These are phyloP conservation scores for Ganoderma meredithae DNA, from an alignment of 1,284 basidiomycete genomes.

Conservation along the genomic window DNA sequence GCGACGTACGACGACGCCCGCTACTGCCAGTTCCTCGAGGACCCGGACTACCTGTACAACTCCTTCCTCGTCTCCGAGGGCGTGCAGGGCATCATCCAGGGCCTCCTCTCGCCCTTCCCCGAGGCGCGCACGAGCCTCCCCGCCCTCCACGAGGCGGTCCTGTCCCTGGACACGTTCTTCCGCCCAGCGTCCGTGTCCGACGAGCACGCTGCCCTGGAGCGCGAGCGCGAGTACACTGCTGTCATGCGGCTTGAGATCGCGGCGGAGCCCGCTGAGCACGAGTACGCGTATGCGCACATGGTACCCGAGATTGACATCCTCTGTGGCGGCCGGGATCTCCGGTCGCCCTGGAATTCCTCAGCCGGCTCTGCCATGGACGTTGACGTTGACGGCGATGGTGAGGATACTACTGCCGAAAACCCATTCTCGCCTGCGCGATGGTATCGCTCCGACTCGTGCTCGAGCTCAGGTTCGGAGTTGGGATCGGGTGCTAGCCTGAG, in stretches of 20 bases:
- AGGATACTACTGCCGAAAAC: too few relatives aligned
- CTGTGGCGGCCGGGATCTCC: neutral
- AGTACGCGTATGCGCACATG: neutral
- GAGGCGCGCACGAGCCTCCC: conserved; percentile 59
- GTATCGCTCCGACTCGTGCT: too few relatives aligned
- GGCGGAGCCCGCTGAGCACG: neutral
- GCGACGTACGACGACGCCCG: conserved; percentile 76
- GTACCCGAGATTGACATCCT: neutral
- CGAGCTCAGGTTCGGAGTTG: too few relatives aligned
- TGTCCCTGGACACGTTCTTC: conserved; percentile 30
- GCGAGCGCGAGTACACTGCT: neutral
- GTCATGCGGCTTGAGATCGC: neutral
- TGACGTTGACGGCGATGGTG: neutral
- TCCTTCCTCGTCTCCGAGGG: conserved; percentile 65
- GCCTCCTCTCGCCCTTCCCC: conserved; percentile 62
- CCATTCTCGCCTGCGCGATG: too few relatives aligned
- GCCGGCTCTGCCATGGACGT: neutral
- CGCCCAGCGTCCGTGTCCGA: neutral
- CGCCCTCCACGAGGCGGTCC: conserved; percentile 54
- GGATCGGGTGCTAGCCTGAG: too few relatives aligned
- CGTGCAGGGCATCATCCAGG: conserved; percentile 63
- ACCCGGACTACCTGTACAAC: conserved; percentile 69
- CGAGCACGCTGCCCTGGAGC: neutral
- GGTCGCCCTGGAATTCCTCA: neutral
- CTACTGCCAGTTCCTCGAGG: conserved; percentile 51